Conservation (phyloP, 108 stramenopile genomes). For the Nannochloropsis oceanica region DNA sequence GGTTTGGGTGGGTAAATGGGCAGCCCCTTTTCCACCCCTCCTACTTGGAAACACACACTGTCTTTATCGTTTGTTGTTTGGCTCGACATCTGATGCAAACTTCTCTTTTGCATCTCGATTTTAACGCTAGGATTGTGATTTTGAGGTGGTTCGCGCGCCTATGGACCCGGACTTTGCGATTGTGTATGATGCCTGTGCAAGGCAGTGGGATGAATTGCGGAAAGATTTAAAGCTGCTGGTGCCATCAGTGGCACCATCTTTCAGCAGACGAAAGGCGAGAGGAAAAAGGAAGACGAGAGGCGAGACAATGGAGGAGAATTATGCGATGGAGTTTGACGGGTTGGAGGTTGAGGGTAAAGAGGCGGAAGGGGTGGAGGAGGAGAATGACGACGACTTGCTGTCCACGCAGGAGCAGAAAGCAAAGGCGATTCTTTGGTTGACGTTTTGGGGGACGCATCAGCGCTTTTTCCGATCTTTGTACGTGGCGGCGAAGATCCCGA, state of each 20-base stretch:
- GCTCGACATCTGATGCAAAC: too few relatives aligned
- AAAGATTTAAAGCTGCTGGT: neutral
- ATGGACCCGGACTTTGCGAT: neutral
- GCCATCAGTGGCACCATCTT: neutral
- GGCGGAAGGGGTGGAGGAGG: neutral
- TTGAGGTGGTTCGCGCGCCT: neutral
- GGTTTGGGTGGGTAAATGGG: too few relatives aligned
- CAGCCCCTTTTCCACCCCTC: too few relatives aligned
- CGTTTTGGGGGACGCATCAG: conserved; percentile 59
- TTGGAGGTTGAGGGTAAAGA: neutral
- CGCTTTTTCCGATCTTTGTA: conserved; percentile 60
- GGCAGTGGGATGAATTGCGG: neutral
- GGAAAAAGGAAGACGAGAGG: neutral
- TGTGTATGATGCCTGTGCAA: neutral
- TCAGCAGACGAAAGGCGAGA: neutral
- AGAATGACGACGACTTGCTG: neutral
- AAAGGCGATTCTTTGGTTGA: conserved; percentile 25
- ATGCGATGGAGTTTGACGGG: neutral
- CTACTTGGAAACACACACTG: too few relatives aligned
- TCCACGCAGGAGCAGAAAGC: neutral
- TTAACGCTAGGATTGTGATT: neutral
- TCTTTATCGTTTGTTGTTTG: too few relatives aligned
- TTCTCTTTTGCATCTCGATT: too few relatives aligned
- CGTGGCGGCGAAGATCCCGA: conserved; percentile 55
- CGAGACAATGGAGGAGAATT: neutral